Evolutionary conservation across 805 yeast genomes (phyloP).

Genomic region (Brettanomyces nanus): DNA sequence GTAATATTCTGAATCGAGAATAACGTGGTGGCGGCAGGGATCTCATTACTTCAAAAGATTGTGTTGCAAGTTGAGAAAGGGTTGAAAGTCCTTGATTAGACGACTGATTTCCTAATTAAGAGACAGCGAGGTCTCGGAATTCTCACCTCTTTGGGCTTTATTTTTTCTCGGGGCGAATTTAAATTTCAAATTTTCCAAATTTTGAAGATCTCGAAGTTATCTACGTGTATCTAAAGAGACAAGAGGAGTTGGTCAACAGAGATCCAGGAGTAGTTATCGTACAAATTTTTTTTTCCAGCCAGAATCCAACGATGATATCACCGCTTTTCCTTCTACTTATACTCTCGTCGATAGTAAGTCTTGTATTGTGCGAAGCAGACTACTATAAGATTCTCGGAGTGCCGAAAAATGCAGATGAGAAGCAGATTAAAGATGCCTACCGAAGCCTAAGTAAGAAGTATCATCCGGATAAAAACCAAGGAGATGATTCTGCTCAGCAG

Average conservation of each 20-base stretch:
- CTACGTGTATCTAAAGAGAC: neutral
- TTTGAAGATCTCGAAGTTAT: no score
- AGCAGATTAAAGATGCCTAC: constrained; percentile 80
- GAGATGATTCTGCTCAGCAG: constrained; percentile 73
- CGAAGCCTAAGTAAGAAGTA: constrained; percentile 72
- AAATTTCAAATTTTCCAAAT: no score
- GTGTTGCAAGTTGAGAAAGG: no score
- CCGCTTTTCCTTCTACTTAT: neutral
- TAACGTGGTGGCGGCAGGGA: constrained; percentile 30
- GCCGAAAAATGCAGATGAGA: constrained; percentile 58
- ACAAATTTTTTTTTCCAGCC: no score
- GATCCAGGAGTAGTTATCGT: no score
- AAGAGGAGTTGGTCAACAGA: no score
- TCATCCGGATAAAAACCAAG: constrained; percentile 93
- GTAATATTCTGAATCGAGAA: constrained; percentile 25
- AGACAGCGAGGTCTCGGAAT: no score
- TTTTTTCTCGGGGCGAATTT: no score
- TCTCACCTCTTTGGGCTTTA: no score
- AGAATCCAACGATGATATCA: no score
- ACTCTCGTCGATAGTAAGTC: neutral
- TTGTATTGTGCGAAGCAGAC: constrained; percentile 30
- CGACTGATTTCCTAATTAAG: no score
- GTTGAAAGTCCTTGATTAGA: no score
- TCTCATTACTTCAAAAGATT: constrained; percentile 19
- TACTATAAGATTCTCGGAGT: constrained; percentile 61